Evolutionary conservation across 1,284 basidiomycete species (phyloP), one percentile per base, ranked within the genome.

Genomic region (Kalmanozyma brasiliensis): DNA sequence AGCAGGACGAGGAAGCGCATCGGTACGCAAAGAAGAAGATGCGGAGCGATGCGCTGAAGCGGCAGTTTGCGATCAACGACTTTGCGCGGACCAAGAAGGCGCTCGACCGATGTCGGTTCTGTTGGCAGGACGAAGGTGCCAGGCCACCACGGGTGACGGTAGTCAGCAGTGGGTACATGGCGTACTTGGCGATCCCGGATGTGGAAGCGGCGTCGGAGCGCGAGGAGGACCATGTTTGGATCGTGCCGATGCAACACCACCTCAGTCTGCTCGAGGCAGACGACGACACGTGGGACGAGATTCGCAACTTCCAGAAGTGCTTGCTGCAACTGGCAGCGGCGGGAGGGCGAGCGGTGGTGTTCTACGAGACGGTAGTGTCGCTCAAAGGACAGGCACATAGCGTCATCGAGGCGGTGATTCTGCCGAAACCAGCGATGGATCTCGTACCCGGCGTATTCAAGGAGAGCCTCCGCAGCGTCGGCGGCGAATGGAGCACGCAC

Each of bases 401-500:
- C 0, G 89, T 86, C 78, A 94, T 99, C 66, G 95, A 98, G 83
- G 84, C 90, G 66, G 88, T 98, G 0, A 93, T 95, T 0, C 84
- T 98, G 4, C 90, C 93, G 2, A 91, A 90, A 86, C 89, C 89
- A 23, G 85, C 90, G 17, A 95, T 90, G 74, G 90, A 93, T 58
- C 85, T 90, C 43, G 86, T 94, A 5, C 95, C 94, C 0, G 93
- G 89, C 0, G 98, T 95, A 82, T 98, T 98, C 86, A 91, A 91
- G 84, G 92, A 97, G 88, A 92, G 91, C 1, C 94, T 99, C 63
- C 83, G 94, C 5, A 87, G 89, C 29, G 93, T 91, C 4, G 96
- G 97, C 81, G 87, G 89, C 8, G 96, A 98, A 84, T 99, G 94
- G 93, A 92, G 93, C 10, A 93, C 96, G 79, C 93, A 98, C 84